phyloP scores from a whole-genome alignment of 768 basidiomycete genomes.

The Rhizopogon vesiculosus region DNA sequence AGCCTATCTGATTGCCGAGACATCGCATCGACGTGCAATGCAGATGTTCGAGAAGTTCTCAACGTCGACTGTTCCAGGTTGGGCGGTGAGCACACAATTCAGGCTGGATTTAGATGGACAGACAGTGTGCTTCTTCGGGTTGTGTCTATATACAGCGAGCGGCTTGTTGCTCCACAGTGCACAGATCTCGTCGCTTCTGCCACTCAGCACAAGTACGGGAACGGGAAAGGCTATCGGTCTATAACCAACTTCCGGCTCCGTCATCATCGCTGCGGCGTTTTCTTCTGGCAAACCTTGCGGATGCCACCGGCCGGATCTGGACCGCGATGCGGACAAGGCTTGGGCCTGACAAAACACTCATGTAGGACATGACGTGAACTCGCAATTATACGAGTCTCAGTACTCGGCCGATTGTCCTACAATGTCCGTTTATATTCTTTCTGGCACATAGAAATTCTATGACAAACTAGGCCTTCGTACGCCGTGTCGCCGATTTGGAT shows the following conservation, averaged over 20 bases:
- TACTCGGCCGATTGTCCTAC: too few species aligned
- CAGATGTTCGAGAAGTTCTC: slow-evolving; percentile 89
- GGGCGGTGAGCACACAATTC: slow-evolving; percentile 87
- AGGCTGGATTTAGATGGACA: slow-evolving; percentile 87
- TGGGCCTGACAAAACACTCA: too few species aligned
- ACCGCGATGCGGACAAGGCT: too few species aligned
- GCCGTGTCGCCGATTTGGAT: too few species aligned
- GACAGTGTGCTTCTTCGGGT: slow-evolving; percentile 80
- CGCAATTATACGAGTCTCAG: too few species aligned
- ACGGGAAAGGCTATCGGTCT: slow-evolving; percentile 1
- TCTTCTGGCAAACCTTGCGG: neutral
- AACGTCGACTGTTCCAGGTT: slow-evolving; percentile 76
- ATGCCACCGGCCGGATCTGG: too few species aligned
- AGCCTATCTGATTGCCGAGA: too few species aligned
- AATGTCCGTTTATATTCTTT: too few species aligned
- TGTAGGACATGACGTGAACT: too few species aligned
- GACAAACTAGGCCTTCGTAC: too few species aligned
- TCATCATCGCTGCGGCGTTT: neutral
- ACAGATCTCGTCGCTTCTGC: slow-evolving; percentile 35
- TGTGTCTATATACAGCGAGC: slow-evolving; percentile 57
- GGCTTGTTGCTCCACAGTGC: slow-evolving; percentile 60
- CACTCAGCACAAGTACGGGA: neutral
- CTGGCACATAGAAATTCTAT: too few species aligned
- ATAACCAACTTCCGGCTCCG: neutral
- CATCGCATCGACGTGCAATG: neutral